Evolutionary conservation across 768 basidiomycete genomes (phyloP).

Genomic region (Mycena crocata): DNA sequence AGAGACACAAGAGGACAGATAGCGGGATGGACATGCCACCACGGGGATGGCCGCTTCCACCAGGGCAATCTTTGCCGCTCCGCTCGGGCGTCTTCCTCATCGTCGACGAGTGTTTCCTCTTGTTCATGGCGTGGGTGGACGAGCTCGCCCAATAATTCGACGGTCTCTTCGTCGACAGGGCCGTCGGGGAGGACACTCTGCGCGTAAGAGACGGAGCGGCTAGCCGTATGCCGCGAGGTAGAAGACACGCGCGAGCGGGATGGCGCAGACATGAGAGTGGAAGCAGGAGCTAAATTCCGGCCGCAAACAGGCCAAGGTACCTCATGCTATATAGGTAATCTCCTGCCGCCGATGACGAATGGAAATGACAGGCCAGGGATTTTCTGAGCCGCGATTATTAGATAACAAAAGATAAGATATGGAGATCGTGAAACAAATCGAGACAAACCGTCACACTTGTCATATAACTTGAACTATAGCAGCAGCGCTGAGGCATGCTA

Average conservation of each 20-base stretch:
- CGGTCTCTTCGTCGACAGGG: slow-evolving; percentile 56
- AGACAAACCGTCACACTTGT: too few species aligned
- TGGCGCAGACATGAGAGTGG: slow-evolving; percentile 17
- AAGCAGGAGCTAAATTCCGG: background rate
- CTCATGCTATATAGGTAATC: too few species aligned
- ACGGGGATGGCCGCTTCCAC: slow-evolving; percentile 81
- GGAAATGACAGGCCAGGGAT: too few species aligned
- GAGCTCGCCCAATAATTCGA: slow-evolving; percentile 60
- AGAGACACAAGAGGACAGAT: background rate
- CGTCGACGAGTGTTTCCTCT: slow-evolving; percentile 49
- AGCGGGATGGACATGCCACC: slow-evolving; percentile 63
- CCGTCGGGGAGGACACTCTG: slow-evolving; percentile 60
- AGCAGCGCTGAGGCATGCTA: too few species aligned
- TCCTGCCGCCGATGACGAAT: too few species aligned
- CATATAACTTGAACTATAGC: too few species aligned
- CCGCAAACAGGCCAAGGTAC: too few species aligned
- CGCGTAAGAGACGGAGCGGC: slow-evolving; percentile 39
- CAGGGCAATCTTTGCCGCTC: slow-evolving; percentile 61
- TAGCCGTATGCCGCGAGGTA: slow-evolving; percentile 25
- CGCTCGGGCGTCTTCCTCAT: slow-evolving; percentile 28
- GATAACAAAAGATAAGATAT: too few species aligned
- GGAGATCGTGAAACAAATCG: too few species aligned
- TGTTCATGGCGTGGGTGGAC: slow-evolving; percentile 53
- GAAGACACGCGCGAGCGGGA: slow-evolving; percentile 29
- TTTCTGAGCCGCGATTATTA: too few species aligned